Evolutionary conservation across 1,284 basidiomycete species (phyloP), one percentile per base, ranked within the genome.

Genomic region (Apiotrichum akiyoshidainum): DNA sequence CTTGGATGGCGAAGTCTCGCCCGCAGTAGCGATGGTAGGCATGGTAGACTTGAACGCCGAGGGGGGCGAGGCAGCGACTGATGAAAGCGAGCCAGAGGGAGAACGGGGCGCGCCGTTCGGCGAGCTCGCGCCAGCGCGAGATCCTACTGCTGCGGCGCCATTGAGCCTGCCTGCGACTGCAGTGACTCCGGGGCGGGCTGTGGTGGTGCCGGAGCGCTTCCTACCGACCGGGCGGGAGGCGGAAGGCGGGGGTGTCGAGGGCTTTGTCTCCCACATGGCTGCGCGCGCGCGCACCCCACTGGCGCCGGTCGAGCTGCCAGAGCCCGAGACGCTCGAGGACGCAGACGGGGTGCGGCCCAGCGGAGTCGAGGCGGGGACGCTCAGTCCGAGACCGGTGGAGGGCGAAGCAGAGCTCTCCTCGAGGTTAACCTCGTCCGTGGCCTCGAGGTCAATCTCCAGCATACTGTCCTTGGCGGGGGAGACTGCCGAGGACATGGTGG

Each of bases 191-290:
- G 46, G 46, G 31, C 46, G 31, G 17, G 31, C 14, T 7, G 13
- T 9, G 48, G 48, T 46, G 5, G 47, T 44, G 22, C 50, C 48
- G 8, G 48, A 50, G 21, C 48, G 48, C 21, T 50, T 50, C 6
- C 48, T 16, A 37, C 50, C 39, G 45, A 37, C 7, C 40, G 46
- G 35, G 19, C 44, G 14, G 39, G 50, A 10, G n/a, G 44, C 13
- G 13, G 53, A 13, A 5, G 54, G 21, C 11, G 54, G 22, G 26
- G 50, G 35, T 16, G 49, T 48, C 37, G 53, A 37, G 21, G 37
- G 46, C 56, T 60, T 60, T 37, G 50, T 55, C 56, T 63, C 61
- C 61, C 61, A 63, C 47, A 54, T 37, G 13, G 61, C 59, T 14
- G 61, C 61, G 17, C 52, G 49, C n/a, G 55, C 58, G 33, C 57